phyloP scores from a whole-genome alignment of 805 yeast genomes.

The Candida xiaguanensis region DNA sequence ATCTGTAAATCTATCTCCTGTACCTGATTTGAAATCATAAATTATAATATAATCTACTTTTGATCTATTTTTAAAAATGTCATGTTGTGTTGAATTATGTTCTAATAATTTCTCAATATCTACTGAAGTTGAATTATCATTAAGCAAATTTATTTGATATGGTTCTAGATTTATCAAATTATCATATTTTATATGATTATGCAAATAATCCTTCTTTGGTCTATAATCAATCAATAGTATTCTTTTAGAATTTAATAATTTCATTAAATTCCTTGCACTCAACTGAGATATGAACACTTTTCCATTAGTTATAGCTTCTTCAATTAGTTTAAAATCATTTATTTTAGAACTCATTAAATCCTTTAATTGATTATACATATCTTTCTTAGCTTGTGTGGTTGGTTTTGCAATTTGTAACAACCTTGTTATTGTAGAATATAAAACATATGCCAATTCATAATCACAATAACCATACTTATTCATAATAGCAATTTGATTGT shows the following conservation, averaged over 20 bases:
- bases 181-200: conserved; percentile 57
- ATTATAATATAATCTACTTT: conserved; percentile 61
- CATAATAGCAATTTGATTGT: conserved; percentile 27
- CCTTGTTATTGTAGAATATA: conserved; percentile 15
- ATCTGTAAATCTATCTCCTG: conserved; percentile 27
- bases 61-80: conserved; percentile 49
- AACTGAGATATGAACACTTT: conserved; percentile 8
- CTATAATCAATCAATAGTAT: conserved; percentile 73
- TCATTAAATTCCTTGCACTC: conserved; percentile 17
- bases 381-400: conserved; percentile 13
- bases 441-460: conserved; percentile 31
- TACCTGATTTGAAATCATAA: conserved; percentile 50
- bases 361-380: conserved; percentile 14
- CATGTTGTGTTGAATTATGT: conserved; percentile 49
- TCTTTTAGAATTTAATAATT: conserved; percentile 7
- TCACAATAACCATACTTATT: conserved; percentile 32
- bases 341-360: conserved; percentile 16
- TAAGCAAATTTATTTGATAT: conserved; percentile 15
- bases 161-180: conserved; percentile 79
- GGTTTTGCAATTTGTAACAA: conserved; percentile 10
- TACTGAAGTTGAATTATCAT: conserved; percentile 47
- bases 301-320: neutral
- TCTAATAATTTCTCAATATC: conserved; percentile 65
- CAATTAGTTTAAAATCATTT: conserved; percentile 9
- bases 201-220: conserved; percentile 53